These are phyloP conservation scores for Trichosanthes cucumerina DNA, from an alignment of 306 rosid genomes.

Conservation along the genomic window DNA sequence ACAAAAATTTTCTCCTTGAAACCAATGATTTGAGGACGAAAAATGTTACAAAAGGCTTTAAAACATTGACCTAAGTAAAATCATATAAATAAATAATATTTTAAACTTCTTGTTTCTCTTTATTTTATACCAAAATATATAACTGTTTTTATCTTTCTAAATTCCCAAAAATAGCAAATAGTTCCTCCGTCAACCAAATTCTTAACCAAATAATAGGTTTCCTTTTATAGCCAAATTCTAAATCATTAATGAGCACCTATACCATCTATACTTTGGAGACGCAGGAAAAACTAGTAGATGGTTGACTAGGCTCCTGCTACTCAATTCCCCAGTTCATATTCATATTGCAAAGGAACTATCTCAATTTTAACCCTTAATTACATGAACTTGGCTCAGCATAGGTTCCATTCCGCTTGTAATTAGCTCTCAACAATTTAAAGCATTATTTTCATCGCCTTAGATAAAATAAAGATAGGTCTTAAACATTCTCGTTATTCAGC, in stretches of 20 bases:
- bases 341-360: neutral
- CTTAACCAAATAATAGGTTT: neutral
- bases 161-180: neutral
- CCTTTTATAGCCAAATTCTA: neutral
- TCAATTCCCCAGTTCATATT: neutral
- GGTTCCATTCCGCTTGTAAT: neutral
- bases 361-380: neutral
- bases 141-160: neutral
- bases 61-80: neutral
- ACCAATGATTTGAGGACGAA: neutral
- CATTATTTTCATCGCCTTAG: neutral
- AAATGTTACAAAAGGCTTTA: neutral
- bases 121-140: neutral
- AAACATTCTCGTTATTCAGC: neutral
- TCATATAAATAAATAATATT: neutral
- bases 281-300: neutral
- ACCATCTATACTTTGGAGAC: neutral
- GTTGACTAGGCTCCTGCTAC: neutral
- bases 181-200: neutral
- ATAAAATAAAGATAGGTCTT: neutral
- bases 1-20: neutral
- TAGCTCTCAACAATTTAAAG: neutral
- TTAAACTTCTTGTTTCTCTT: neutral
- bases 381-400: neutral
- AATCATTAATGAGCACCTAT: neutral